Percentiles rank a stretch among this genome's conserved stretches.
These are phyloP conservation scores for Capsaspora owczarzaki DNA, from an alignment of 78 protist species.

Conservation along the genomic window DNA sequence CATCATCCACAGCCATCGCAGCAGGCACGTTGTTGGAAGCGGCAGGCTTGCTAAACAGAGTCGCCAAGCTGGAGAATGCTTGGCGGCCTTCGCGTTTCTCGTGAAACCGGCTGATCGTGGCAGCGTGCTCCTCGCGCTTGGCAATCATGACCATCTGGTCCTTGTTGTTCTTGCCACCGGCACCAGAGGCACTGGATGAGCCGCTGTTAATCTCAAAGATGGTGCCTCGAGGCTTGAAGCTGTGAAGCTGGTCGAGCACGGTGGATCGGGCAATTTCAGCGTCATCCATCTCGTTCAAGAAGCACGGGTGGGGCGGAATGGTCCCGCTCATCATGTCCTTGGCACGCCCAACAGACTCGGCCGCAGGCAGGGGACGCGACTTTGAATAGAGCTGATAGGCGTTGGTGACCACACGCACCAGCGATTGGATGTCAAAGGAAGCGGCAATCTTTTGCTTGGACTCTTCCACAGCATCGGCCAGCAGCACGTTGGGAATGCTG, in stretches of 20 bases:
- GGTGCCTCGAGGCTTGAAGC: conserved; percentile 50
- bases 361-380: conserved; percentile 65
- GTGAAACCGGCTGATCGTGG: background rate
- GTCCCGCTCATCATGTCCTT: conserved; percentile 15
- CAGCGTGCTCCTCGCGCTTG: background rate
- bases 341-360: conserved; percentile 39
- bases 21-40: no score
- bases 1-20: no score
- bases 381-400: conserved; percentile 62
- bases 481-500: background rate
- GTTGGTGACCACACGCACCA: conserved; percentile 9
- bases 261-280: background rate
- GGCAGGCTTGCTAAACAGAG: no score
- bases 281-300: background rate
- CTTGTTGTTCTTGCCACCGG: background rate
- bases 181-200: no score
- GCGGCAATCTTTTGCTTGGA: background rate
- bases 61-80: no score
- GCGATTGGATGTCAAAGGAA: background rate
- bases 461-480: conserved; percentile 14
- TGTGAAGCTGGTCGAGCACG: conserved; percentile 13
- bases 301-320: background rate
- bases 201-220: conserved; percentile 40
- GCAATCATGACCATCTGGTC: background rate
- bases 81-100: no score